Evolutionary conservation across 2,329 filamentous ascomycete species (phyloP), one percentile per base, ranked within the genome.

Genomic region (Exophiala mesophila): DNA sequence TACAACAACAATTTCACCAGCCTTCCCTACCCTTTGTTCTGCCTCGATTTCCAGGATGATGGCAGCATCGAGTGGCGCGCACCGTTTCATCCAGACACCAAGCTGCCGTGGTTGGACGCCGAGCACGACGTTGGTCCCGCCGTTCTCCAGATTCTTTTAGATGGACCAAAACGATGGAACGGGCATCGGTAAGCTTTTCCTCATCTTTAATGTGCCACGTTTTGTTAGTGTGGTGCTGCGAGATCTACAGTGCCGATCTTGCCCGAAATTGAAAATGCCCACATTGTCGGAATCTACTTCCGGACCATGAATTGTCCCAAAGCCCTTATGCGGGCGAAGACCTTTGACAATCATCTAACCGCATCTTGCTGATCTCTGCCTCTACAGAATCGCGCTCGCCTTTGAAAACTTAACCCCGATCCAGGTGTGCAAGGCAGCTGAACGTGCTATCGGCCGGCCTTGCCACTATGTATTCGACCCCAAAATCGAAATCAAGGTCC

Each of bases 1-100:
- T 98, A 97, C 73, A 95, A 97, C 73, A 97, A 97, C 68, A 97
- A 98, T 63, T 98, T 97, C 67, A 97, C 90, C 20, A 92, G 86
- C 34, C 74, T 96, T 21, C 81, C 80, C 1, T 97, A 95, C 60
- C 92, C 92, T 1, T 74, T 97, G 3, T 97, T 97, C 69, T 92
- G 89, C 67, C 94, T 96, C 85, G 88, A 94, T 51, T 70, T 94
- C 34, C 82, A 88, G 64, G 64, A 73, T 1, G 88, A 96, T 57
- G 88, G 87, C 13, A 88, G 85, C 40, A 96, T 96, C 62, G 71
- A 83, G 45, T 97, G 92, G 92, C 82, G 88, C 59, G 90, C 90
- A 2, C 92, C 92, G 0, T 97, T 97, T 63, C 86, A 95, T 57
- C 85, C 88, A 2, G 78, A 95, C 55, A 84, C 83, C 44, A 87